Conservation (phyloP, 306 rosid species). For the Purshia tridentata region DNA sequence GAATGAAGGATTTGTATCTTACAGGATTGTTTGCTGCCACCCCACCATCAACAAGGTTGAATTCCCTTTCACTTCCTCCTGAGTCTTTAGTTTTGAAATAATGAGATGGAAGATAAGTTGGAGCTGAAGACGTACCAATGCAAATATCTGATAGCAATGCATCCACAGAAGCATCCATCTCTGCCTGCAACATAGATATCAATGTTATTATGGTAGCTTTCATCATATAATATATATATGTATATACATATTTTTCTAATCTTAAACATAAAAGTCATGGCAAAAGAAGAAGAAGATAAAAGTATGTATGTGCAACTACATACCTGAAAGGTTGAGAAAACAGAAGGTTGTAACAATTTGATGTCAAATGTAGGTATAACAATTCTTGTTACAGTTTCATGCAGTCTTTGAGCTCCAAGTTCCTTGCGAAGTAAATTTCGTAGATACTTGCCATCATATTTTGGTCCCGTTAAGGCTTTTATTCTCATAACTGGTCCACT, state of each 20-base stretch:
- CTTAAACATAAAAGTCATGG: too few species aligned
- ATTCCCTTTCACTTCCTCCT: constrained; percentile 17
- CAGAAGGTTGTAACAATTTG: constrained; percentile 20
- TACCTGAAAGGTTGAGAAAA: constrained; percentile 14
- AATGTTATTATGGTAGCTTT: too few species aligned
- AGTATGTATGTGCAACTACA: not conserved
- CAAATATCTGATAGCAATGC: constrained; percentile 32
- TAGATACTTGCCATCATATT: constrained; percentile 32
- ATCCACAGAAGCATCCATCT: constrained; percentile 19
- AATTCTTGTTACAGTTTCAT: constrained; percentile 30
- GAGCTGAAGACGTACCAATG: constrained; percentile 35
- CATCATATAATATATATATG: too few species aligned
- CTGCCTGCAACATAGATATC: constrained; percentile 4
- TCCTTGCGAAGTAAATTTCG: not conserved
- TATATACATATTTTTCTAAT: not conserved
- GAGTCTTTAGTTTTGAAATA: constrained; percentile 24
- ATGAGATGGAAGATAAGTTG: constrained; percentile 35
- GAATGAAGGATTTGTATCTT: not conserved
- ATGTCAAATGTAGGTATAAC: constrained; percentile 28
- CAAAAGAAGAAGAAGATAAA: too few species aligned
- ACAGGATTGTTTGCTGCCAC: constrained; percentile 43
- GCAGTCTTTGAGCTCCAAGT: constrained; percentile 19
- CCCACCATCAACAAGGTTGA: constrained; percentile 43
- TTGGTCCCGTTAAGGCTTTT: constrained; percentile 30
- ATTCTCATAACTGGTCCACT: constrained; percentile 28